A percentile compares a stretch with the other conserved stretches of the same genome.
phyloP scores from a whole-genome alignment of 257 asterid genomes.

The Echites panduratus region DNA sequence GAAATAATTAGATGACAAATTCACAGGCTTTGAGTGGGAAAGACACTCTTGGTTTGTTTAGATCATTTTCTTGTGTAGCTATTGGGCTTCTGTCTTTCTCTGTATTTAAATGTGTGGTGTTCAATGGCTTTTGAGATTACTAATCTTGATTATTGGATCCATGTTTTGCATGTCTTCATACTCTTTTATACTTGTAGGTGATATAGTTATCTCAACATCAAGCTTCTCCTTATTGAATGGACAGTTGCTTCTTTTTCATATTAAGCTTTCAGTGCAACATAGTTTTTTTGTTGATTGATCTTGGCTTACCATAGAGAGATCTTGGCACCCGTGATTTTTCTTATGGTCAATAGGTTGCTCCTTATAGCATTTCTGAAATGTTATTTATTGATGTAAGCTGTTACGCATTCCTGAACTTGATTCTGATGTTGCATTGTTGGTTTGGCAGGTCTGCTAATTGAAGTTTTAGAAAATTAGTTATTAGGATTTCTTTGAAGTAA shows the following conservation, averaged over 20 bases:
- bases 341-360: too few species aligned
- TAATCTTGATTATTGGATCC: conserved; percentile 28
- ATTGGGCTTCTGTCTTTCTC: conserved; percentile 8
- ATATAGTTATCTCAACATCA: background rate
- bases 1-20: conserved; percentile 35
- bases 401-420: background rate
- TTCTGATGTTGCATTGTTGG: background rate
- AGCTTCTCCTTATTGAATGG: background rate
- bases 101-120: conserved; percentile 17
- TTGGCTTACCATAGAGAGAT: background rate
- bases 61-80: conserved; percentile 16
- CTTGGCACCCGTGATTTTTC: too few species aligned
- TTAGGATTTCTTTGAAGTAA: background rate
- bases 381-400: background rate
- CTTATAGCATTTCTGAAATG: too few species aligned
- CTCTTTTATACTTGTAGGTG: background rate
- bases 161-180: conserved; percentile 1
- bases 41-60: conserved; percentile 19
- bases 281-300: background rate
- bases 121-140: conserved; percentile 16
- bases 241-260: background rate
- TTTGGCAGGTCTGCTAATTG: background rate
- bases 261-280: background rate
- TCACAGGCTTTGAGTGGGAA: conserved; percentile 20
- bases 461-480: too few species aligned